Base-by-base conservation (phyloP, 495 filamentous ascomycete species). In the Talaromyces ruber region DNA sequence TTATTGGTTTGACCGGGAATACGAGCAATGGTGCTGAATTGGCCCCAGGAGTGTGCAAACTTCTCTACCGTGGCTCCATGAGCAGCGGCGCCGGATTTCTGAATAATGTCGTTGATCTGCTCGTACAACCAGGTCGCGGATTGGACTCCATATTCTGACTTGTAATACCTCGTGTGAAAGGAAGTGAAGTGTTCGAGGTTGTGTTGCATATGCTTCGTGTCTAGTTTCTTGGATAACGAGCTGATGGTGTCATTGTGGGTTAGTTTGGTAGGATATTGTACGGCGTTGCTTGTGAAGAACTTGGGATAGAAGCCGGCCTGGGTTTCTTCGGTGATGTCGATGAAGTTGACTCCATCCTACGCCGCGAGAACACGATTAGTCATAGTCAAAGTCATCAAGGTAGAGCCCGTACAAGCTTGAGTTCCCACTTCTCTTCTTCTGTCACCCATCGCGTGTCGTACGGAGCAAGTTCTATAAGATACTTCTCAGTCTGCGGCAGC, bases 401-500 rank as follows among this genome's bases (percentile, higher is more conserved):
- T 12, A 60, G 50, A 59, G 63, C 25, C 74, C 86, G 61, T 83
- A 96, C 92, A 65, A 92, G 78, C 72, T 89, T 86, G 63, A 98
- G 77, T 65, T 83, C 84, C 89, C 95, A 97, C 76, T 98, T 98
- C 76, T 96, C 86, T 29, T 96, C 91, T 66, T 98, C 93, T 0
- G 89, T 93, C 25, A 97, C 86, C 89, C 90, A 95, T 75, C 79
- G 74, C 24, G 85, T 92, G 65, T 91, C 82, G 62, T 89, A 91
- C n/a, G 92, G 93, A 16, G 83, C 79, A n/a, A 96, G 75, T 78
- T 98, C 93, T 63, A 98, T 88, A 34, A 94, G 81, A 67, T 82
- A 96, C 66, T 80, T 80, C 58, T 88, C 82, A 22, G 67, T 62
- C 24, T 71, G 37, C 12, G 30, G 18, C 11, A 22, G 32, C 29